Evolutionary conservation across 805 yeast genomes (phyloP).

Genomic region (Candida fluviatilis): DNA sequence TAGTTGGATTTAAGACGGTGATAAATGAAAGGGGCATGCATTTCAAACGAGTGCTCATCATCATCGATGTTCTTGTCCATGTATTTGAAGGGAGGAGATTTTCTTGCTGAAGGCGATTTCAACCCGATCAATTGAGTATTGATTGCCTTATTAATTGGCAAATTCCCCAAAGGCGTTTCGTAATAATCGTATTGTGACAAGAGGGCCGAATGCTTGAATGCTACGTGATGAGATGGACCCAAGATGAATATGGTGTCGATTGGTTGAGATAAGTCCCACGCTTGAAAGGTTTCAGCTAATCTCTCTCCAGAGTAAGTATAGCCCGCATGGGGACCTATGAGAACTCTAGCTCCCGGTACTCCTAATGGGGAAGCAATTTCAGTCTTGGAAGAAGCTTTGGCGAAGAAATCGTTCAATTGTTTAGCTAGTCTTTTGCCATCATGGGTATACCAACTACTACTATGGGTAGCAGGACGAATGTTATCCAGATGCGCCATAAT

Average conservation of each 20-base stretch:
- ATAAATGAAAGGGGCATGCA: slow-evolving; percentile 81
- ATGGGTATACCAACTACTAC: slow-evolving; percentile 85
- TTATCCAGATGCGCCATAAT: slow-evolving; percentile 10
- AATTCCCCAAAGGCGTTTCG: slow-evolving; percentile 79
- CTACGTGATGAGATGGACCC: slow-evolving; percentile 93
- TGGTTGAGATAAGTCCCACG: slow-evolving; percentile 53
- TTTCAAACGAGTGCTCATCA: slow-evolving; percentile 89
- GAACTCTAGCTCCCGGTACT: slow-evolving; percentile 34
- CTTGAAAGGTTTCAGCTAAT: slow-evolving; percentile 70
- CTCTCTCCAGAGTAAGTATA: slow-evolving; percentile 76
- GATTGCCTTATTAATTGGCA: slow-evolving; percentile 58
- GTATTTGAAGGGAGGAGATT: slow-evolving; percentile 41
- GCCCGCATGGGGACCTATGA: slow-evolving; percentile 76
- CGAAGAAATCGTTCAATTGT: slow-evolving; percentile 50
- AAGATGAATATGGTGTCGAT: slow-evolving; percentile 67
- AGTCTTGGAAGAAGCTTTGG: slow-evolving; percentile 17
- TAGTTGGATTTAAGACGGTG: slow-evolving; percentile 37
- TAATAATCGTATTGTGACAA: slow-evolving; percentile 50
- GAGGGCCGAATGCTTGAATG: slow-evolving; percentile 58
- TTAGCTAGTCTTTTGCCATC: slow-evolving; percentile 37
- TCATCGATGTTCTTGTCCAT: slow-evolving; percentile 65
- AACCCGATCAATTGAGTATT: slow-evolving; percentile 28
- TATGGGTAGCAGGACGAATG: slow-evolving; percentile 70
- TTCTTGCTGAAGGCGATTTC: slow-evolving; percentile 5
- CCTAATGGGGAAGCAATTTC: slow-evolving; percentile 43